phyloP scores from a whole-genome alignment of 306 rosid genomes.

The Abrus pulchellus region DNA sequence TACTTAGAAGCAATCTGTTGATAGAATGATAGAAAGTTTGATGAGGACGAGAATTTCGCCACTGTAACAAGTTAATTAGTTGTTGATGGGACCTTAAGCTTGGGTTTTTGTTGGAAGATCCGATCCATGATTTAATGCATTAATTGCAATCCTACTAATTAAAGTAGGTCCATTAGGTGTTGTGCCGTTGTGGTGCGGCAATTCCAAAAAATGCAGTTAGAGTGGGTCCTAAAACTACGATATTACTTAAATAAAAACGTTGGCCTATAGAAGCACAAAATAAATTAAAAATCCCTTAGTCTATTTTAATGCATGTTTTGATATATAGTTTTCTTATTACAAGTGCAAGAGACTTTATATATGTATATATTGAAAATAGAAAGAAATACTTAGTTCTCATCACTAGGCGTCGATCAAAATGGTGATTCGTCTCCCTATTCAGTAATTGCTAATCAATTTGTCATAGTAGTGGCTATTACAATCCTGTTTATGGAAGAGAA shows the following conservation, averaged over 20 bases:
- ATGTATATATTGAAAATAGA: constrained; percentile 21
- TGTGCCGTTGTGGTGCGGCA: constrained; percentile 46
- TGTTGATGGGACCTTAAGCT: constrained; percentile 36
- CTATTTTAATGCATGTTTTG: constrained; percentile 6
- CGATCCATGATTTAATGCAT: constrained; percentile 39
- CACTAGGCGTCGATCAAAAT: constrained; percentile 11
- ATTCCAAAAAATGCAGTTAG: constrained; percentile 42
- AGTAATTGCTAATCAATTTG: constrained; percentile 21
- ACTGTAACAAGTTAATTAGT: not conserved
- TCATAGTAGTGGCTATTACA: not conserved
- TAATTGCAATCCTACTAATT: constrained; percentile 37
- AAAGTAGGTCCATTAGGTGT: constrained; percentile 39
- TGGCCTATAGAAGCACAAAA: not conserved
- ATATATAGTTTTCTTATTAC: constrained; percentile 4
- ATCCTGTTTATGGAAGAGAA: not conserved
- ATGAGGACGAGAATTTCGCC: not conserved
- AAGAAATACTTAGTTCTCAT: constrained; percentile 19
- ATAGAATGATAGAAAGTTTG: not conserved
- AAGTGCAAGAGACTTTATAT: constrained; percentile 7
- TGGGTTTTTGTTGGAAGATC: constrained; percentile 37
- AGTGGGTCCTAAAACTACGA: constrained; percentile 37
- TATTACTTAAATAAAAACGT: not conserved
- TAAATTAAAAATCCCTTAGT: not conserved
- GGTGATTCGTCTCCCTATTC: not conserved
- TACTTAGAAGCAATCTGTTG: not conserved